A percentile compares a stretch with the other conserved stretches of the same genome.
phyloP scores from a whole-genome alignment of 2,329 filamentous ascomycete genomes.

The Verticillium tricorpus region DNA sequence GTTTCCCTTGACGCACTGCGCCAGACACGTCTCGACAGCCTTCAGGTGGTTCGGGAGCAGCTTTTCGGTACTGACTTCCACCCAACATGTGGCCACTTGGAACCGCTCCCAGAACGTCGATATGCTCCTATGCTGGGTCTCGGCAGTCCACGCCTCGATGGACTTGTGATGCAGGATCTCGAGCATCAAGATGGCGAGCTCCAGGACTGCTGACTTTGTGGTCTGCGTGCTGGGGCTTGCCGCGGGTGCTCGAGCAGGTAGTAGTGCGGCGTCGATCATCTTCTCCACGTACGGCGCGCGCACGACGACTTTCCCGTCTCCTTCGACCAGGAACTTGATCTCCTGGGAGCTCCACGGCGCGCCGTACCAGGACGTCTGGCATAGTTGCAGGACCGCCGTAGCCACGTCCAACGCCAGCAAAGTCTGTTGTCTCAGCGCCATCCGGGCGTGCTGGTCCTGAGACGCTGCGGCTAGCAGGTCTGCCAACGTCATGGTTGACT shows the following conservation, averaged over 20 bases:
- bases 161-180: neutral
- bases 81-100: neutral
- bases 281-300: conserved; percentile 1
- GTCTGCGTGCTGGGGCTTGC: neutral
- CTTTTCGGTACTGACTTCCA: neutral
- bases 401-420: neutral
- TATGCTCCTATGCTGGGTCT: neutral
- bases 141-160: neutral
- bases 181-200: neutral
- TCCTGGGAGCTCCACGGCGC: neutral
- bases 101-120: neutral
- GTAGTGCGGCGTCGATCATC: neutral
- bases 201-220: neutral
- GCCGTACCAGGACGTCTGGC: neutral
- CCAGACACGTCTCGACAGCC: neutral
- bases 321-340: neutral
- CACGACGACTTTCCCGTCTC: no score
- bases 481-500: neutral
- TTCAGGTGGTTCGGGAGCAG: neutral
- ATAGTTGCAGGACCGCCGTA: neutral
- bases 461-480: neutral
- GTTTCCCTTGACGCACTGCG: neutral
- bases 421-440: neutral
- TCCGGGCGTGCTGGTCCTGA: neutral
- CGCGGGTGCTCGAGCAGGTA: no score